Percentiles rank a stretch among this genome's conserved stretches.
These are phyloP conservation scores for Sugiyamaella lignohabitans DNA, from an alignment of 805 yeast genomes.

Conservation along the genomic window DNA sequence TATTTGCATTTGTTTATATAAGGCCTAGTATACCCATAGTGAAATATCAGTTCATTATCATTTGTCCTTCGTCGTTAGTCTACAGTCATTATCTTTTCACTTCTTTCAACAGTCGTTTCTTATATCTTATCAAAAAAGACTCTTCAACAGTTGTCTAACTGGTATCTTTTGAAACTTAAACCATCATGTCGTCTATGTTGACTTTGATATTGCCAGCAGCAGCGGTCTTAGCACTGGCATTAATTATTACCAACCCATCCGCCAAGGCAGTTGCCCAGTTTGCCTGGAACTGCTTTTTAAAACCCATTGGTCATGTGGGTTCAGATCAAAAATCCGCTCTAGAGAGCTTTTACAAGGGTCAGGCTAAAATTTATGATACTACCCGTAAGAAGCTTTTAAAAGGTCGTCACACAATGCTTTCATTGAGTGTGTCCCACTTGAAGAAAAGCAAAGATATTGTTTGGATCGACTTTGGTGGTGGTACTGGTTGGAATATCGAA, in stretches of 20 bases:
- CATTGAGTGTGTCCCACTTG: conserved; percentile 52
- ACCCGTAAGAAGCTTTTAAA: conserved; percentile 61
- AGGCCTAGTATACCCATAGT: too few relatives aligned
- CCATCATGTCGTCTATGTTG: conserved; percentile 3
- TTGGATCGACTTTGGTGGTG: conserved; percentile 60
- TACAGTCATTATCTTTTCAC: too few relatives aligned
- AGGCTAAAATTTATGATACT: conserved; percentile 69
- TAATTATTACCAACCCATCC: conserved; percentile 13
- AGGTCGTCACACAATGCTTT: conserved; percentile 63
- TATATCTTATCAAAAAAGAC: too few relatives aligned
- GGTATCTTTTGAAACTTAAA: too few relatives aligned
- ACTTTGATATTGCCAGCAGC: conserved; percentile 12
- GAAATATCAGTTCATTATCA: too few relatives aligned
- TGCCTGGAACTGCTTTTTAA: conserved; percentile 50
- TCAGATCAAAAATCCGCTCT: conserved; percentile 49
- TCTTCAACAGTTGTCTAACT: too few relatives aligned
- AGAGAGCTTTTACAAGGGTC: conserved; percentile 67
- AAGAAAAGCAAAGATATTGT: conserved; percentile 29
- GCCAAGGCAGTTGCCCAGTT: conserved; percentile 25
- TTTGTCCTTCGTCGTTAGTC: too few relatives aligned
- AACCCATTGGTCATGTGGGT: conserved; percentile 44
- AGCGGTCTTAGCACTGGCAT: conserved; percentile 11
- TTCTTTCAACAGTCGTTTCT: too few relatives aligned
- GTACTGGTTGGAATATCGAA: conserved; percentile 79
- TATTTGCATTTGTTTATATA: too few relatives aligned